Base-by-base conservation (phyloP, 495 filamentous ascomycete species). In the Aspergillus campestris region DNA sequence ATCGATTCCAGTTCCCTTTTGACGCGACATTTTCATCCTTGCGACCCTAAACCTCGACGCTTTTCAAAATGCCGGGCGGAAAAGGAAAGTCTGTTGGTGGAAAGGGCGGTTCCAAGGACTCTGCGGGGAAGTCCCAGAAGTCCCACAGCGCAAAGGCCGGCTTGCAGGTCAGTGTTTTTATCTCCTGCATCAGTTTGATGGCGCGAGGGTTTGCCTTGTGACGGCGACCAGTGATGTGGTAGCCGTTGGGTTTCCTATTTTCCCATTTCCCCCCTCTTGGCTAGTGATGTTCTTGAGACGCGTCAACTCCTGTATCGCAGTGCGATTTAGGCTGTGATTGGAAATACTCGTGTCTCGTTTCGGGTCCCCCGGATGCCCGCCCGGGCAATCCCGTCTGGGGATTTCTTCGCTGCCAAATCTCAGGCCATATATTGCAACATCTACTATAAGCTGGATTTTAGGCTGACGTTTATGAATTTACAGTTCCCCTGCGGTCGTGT, bases 401-500 rank as follows among this genome's bases (percentile, higher is more conserved):
- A 24, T 24, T 24, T 4, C 18, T 1, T 24, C 4, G 18, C 18
- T 24, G 18, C 18, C 18, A 24, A 4, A 24, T 35, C 12, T 1
- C 32, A 45, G 31, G 31, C 8, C 13, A 31, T 45, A 35, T 14
- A 8, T 31, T 12, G 11, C 11, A 34, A 31, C 14, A 31, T 42
- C 31, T 7, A 11, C 14, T 44, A 18, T 38, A 5, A 18, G 31
- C 24, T 38, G 11, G 27, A 34, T 38, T 13, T 6, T 31, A 6
- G 0, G 39, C 57, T 62, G 45, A 61, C 48, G 38, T 30, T 14
- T 32, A 11, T n/a, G 15, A 6, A 34, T 42, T 34, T 47, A 48
- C 63, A 98, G 94, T 98, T 98, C 72, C 92, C 92, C 34, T 98
- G 92, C 64, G 92, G 92, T 70, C 94, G 92, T 84, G 90, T 98